phyloP scores from a whole-genome alignment of 345 rosid genomes.

The Iberis pinnata region DNA sequence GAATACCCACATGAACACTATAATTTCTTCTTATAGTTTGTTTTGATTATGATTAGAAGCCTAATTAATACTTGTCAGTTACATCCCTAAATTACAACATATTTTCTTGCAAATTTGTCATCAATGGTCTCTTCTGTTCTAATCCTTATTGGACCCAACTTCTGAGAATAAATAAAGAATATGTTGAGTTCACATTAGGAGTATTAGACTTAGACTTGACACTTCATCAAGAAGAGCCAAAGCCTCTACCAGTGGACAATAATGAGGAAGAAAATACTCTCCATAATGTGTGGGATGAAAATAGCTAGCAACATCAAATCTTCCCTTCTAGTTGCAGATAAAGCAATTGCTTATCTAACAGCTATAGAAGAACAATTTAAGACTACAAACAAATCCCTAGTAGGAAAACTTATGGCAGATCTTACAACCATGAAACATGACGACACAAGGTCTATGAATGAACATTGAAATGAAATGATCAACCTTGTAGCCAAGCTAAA shows the following conservation, averaged over 20 bases:
- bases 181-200: background rate
- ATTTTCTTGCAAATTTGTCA: background rate
- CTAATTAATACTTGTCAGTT: background rate
- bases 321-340: background rate
- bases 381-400: background rate
- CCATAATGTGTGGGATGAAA: background rate
- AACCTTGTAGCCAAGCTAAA: background rate
- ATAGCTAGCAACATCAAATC: background rate
- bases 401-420: background rate
- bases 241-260: background rate
- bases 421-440: background rate
- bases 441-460: no score
- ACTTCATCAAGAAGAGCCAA: background rate
- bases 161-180: constrained; percentile 2
- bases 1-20: background rate
- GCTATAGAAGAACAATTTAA: background rate
- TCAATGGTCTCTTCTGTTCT: background rate
- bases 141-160: background rate
- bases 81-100: background rate
- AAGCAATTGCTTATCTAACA: background rate
- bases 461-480: background rate
- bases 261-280: background rate
- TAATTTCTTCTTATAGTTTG: background rate
- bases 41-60: background rate
- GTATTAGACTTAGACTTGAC: constrained; percentile 8